Evolutionary conservation across 208 protist species (phyloP).

Genomic region (Acanthamoeba culbertsoni): DNA sequence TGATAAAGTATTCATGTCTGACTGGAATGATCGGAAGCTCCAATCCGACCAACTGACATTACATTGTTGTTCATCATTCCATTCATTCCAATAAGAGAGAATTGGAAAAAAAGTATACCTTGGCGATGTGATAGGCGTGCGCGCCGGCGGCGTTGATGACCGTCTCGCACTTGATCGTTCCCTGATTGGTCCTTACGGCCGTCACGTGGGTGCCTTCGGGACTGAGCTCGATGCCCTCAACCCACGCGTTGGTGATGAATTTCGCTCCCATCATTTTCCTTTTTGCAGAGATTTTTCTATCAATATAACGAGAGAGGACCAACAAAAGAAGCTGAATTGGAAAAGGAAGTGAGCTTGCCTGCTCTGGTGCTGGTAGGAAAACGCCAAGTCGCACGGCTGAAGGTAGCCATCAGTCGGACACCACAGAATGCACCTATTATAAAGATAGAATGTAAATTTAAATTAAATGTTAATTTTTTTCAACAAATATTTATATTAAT

Average conservation of each 20-base stretch:
- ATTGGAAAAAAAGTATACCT: not conserved
- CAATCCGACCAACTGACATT: not conserved
- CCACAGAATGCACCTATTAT: constrained; percentile 35
- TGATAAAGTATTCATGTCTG: constrained; percentile 56
- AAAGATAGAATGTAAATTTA: not conserved
- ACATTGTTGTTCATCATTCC: not conserved
- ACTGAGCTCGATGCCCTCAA: constrained; percentile 27
- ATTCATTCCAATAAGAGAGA: not conserved
- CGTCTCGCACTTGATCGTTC: constrained; percentile 53
- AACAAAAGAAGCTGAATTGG: too few species aligned
- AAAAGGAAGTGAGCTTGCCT: not conserved
- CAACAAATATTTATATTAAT: too few species aligned
- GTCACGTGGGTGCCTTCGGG: not conserved
- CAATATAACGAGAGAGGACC: not conserved
- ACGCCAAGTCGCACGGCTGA: constrained; percentile 22
- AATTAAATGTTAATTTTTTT: too few species aligned
- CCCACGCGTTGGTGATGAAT: not conserved
- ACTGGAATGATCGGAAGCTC: constrained; percentile 48
- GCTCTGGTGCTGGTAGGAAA: constrained; percentile 46
- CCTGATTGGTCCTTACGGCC: not conserved
- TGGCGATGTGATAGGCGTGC: constrained; percentile 57
- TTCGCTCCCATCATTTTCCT: not conserved
- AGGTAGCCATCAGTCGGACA: constrained; percentile 53
- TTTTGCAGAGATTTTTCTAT: not conserved
- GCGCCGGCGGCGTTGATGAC: constrained; percentile 57